These are phyloP conservation scores for Lodderomyces jiufengensis DNA, from an alignment of 1,139 yeast species.

Conservation along the genomic window DNA sequence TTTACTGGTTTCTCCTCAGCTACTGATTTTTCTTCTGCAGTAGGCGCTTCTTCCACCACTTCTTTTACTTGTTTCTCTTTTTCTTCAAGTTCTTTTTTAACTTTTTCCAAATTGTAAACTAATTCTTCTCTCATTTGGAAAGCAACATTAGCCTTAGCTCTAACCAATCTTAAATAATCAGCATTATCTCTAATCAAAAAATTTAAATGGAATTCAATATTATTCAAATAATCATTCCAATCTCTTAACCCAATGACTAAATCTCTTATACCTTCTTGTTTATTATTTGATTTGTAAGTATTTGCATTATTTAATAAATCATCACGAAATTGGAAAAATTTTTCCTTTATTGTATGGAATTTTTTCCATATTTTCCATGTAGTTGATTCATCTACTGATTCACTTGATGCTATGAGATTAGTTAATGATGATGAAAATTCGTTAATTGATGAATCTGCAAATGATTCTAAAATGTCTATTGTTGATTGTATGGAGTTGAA, in stretches of 20 bases:
- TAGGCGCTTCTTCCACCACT: neutral
- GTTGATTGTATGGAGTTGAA: conserved; percentile 49
- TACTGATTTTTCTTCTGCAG: neutral
- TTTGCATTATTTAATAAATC: conserved; percentile 45
- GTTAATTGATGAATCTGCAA: conserved; percentile 61
- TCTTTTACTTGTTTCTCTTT: conserved; percentile 5
- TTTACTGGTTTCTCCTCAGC: conserved; percentile 1
- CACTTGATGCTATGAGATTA: conserved; percentile 15
- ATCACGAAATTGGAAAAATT: conserved; percentile 55
- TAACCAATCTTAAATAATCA: conserved; percentile 62
- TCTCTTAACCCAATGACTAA: conserved; percentile 40
- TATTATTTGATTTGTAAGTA: conserved; percentile 27
- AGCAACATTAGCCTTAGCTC: conserved; percentile 80
- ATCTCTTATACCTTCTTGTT: conserved; percentile 9
- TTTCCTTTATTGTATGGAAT: conserved; percentile 56
- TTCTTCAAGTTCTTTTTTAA: conserved; percentile 1
- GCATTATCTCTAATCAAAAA: conserved; percentile 66
- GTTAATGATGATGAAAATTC: conserved; percentile 44
- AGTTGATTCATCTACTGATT: conserved; percentile 28
- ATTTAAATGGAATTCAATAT: conserved; percentile 58
- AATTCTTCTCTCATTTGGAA: conserved; percentile 67
- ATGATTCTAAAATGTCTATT: conserved; percentile 65
- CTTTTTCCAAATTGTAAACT: conserved; percentile 13
- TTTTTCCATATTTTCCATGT: conserved; percentile 69
- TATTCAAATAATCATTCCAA: conserved; percentile 51